These are phyloP conservation scores for Talaromyces sp. DNA, from an alignment of 2,329 filamentous ascomycete species.

Conservation along the genomic window DNA sequence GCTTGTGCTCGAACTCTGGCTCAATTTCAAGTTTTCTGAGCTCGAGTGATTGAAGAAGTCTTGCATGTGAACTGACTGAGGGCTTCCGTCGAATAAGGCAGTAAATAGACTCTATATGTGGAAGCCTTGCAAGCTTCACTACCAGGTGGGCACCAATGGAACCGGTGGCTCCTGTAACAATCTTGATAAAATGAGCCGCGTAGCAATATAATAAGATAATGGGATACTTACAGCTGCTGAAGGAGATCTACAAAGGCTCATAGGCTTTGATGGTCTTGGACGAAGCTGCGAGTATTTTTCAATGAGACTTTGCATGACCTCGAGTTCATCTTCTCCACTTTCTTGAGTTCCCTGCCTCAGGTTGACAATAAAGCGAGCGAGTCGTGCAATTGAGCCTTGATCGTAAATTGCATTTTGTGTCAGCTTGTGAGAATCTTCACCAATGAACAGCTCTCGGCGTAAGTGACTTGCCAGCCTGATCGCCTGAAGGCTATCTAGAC, in stretches of 20 bases:
- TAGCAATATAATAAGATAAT: too few relatives aligned
- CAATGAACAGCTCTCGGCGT: not conserved
- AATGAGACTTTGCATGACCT: not conserved
- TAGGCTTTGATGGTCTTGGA: too few relatives aligned
- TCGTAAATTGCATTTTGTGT: not conserved
- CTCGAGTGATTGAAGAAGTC: not conserved
- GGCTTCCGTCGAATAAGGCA: not conserved
- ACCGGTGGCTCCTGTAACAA: not conserved
- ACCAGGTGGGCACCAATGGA: not conserved
- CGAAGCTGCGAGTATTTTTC: not conserved
- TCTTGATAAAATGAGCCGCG: not conserved
- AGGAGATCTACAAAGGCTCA: too few relatives aligned
- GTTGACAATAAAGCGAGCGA: not conserved
- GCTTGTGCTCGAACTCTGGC: not conserved
- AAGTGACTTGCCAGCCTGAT: not conserved
- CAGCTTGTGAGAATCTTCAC: not conserved
- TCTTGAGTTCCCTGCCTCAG: not conserved
- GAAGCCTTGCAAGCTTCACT: too few relatives aligned
- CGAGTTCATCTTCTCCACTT: not conserved
- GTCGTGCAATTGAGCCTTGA: not conserved
- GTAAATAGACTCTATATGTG: not conserved
- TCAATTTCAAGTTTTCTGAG: not conserved
- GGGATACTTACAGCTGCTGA: too few relatives aligned
- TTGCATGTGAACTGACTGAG: not conserved
- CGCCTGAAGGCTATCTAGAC: not conserved